phyloP scores from a whole-genome alignment of 2,329 filamentous ascomycete species.

The Periglandula ipomoeae region DNA sequence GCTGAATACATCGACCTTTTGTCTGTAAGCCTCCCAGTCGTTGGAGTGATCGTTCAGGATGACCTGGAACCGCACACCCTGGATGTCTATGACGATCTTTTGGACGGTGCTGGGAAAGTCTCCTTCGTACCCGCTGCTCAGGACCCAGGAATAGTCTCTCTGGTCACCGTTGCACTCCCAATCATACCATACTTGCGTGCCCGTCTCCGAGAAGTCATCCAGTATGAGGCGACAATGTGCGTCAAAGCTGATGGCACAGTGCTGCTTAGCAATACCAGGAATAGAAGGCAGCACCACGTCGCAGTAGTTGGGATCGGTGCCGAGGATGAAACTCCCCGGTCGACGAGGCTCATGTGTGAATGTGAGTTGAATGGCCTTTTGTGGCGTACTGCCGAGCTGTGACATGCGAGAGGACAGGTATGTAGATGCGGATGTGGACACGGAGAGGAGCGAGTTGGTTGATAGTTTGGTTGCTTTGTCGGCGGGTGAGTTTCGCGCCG shows the following conservation, averaged over 20 bases:
- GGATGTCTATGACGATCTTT: conserved; percentile 29
- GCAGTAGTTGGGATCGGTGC: conserved; percentile 25
- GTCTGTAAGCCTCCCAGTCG: conserved; percentile 23
- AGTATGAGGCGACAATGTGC: conserved; percentile 27
- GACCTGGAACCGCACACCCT: conserved; percentile 29
- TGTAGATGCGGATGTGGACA: conserved; percentile 16
- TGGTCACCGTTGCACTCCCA: conserved; percentile 29
- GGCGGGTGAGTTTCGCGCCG: conserved; percentile 22
- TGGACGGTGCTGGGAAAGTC: conserved; percentile 25
- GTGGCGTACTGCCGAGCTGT: conserved; percentile 14
- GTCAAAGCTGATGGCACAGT: conserved; percentile 31
- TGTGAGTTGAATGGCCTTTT: conserved; percentile 25
- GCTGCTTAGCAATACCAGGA: conserved; percentile 24
- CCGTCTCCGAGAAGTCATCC: conserved; percentile 26
- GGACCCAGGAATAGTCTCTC: conserved; percentile 26
- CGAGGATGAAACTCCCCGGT: conserved; percentile 28
- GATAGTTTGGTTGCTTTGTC: conserved; percentile 23
- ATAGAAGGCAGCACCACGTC: conserved; percentile 28
- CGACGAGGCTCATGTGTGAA: conserved; percentile 25
- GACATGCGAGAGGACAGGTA: conserved; percentile 21
- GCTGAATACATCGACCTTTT: conserved; percentile 25
- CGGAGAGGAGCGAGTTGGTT: conserved; percentile 20
- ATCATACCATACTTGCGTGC: conserved; percentile 34
- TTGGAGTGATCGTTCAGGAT: conserved; percentile 27
- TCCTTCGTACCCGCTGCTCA: conserved; percentile 12